Conservation (phyloP, 179 eudicot species). For the Silene noctiflora region DNA sequence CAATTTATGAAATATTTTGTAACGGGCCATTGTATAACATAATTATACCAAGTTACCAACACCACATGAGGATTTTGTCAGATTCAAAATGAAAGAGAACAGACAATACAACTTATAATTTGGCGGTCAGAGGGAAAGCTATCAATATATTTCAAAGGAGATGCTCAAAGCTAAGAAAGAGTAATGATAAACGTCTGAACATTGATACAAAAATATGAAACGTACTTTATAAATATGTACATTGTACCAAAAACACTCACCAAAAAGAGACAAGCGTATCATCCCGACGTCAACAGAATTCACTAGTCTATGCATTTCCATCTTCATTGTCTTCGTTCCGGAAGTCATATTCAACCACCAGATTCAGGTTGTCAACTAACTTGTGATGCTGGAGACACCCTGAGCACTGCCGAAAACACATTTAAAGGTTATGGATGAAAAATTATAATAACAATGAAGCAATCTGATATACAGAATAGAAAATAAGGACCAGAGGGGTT, state of each 20-base stretch:
- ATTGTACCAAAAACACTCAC: slow-evolving; percentile 8
- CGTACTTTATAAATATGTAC: neutral
- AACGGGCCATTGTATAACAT: neutral
- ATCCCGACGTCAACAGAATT: neutral
- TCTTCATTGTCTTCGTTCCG: slow-evolving; percentile 42
- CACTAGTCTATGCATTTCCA: slow-evolving; percentile 11
- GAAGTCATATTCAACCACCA: slow-evolving; percentile 87
- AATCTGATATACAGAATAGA: neutral
- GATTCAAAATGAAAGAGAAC: neutral
- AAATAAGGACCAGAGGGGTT: slow-evolving; percentile 16
- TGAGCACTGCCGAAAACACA: slow-evolving; percentile 6
- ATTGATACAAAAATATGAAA: neutral
- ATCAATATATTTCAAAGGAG: neutral
- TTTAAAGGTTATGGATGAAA: slow-evolving; percentile 16
- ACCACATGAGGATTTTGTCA: neutral
- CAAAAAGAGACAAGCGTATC: neutral
- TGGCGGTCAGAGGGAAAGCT: neutral
- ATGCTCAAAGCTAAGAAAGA: neutral
- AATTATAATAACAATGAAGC: slow-evolving; percentile 24
- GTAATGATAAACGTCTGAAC: neutral
- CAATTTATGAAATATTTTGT: slow-evolving; percentile 15
- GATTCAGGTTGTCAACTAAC: slow-evolving; percentile 81
- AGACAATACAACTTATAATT: neutral
- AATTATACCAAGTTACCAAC: slow-evolving; percentile 9
- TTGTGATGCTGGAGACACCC: slow-evolving; percentile 73